Evolutionary conservation across 2,329 filamentous ascomycete genomes (phyloP), one percentile per base, ranked within the genome.

Genomic region (Colletotrichum horii): DNA sequence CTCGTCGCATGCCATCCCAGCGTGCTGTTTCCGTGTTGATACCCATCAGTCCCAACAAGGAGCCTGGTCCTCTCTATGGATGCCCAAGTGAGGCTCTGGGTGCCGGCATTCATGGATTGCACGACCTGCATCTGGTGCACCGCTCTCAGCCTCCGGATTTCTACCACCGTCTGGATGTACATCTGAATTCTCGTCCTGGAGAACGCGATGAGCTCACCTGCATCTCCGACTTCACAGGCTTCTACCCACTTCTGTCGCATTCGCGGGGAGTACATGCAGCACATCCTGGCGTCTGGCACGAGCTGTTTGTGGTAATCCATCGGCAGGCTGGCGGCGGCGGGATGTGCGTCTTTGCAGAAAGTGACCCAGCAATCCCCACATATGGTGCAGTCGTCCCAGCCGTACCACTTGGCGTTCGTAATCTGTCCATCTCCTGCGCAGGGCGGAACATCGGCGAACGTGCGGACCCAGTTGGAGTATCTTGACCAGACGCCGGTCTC

Each of bases 401-500:
- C 78, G 36, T 72, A 77, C 74, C 75, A 79, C 32, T 30, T 62
- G 7, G 30, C 70, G 22, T 67, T 70, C 22, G 7, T 55, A 11
- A 72, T 71, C 34, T 64, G 8, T 0, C 74, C 62, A 8, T 71
- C 71, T 8, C 43, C 56, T 1, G 62, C 58, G 58, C 78, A 79
- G 2, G 32, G 24, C 15, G 77, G 77, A n/a, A 78, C 24, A 3
- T 68, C 71, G 9, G 68, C 64, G 26, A 64, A 85, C 30, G 78
- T 81, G 19, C 66, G 79, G 4, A 84, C 78, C n/a, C 79, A 80
- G 67, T 80, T 79, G 2, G 74, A 48, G 68, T 80, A 84, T 38
- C 79, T 75, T 52, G 79, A 78, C 66, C 84, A 83, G 6, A 84
- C 79, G 4, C 83, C 80, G 4, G 80, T 79, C 38, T 85, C 83